Evolutionary conservation across 225 moss, liverwort and hornwort genomes (phyloP).

Genomic region (Anthoceros angustus): DNA sequence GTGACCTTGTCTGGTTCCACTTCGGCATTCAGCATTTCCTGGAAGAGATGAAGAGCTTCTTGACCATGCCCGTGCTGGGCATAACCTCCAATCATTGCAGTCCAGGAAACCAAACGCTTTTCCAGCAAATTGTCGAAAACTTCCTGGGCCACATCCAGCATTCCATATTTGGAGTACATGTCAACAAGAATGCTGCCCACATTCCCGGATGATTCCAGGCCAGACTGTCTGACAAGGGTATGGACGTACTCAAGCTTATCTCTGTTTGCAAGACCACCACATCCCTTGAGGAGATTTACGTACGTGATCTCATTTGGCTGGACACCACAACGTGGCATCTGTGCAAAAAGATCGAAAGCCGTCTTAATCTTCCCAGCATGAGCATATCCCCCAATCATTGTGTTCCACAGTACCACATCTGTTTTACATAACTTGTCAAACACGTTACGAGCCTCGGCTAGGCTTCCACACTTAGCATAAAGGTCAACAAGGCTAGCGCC

Average conservation of each 20-base stretch:
- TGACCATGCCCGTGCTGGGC: not conserved
- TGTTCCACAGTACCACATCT: conserved; percentile 3
- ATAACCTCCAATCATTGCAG: not conserved
- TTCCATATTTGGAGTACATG: conserved; percentile 1
- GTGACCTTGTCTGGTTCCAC: conserved; percentile 4
- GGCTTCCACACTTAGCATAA: not conserved
- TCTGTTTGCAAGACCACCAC: not conserved
- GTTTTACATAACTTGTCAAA: not conserved
- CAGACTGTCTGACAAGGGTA: not conserved
- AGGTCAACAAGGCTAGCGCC: conserved; percentile 3
- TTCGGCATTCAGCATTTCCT: not conserved
- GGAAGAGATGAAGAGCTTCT: not conserved
- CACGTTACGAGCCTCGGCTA: not conserved
- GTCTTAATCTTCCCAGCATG: not conserved
- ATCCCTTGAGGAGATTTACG: not conserved
- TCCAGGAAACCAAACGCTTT: not conserved
- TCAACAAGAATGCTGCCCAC: not conserved
- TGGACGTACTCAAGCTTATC: not conserved
- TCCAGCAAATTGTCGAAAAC: not conserved
- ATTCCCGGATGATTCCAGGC: not conserved
- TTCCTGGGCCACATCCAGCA: not conserved
- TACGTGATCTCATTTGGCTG: not conserved
- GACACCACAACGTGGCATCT: not conserved
- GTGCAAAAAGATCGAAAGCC: not conserved
- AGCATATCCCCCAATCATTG: not conserved